Percentiles rank a stretch among this genome's conserved stretches.
Conservation (phyloP, 2,329 filamentous ascomycete genomes). For the Aspergillus bombycis region DNA sequence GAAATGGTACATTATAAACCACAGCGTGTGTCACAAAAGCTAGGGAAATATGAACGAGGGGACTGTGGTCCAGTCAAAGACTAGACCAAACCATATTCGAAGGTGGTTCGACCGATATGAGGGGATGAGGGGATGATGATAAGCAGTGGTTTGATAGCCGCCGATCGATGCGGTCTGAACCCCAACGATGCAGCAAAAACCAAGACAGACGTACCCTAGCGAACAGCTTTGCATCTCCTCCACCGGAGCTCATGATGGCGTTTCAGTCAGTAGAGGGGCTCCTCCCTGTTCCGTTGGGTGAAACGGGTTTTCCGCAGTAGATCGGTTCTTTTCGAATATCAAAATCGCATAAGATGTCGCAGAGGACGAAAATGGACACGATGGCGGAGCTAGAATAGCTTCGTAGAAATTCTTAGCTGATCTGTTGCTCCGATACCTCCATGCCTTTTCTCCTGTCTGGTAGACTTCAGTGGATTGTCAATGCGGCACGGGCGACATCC, state of each 20-base stretch:
- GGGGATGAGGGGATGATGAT: conserved; percentile 13
- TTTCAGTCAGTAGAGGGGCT: conserved; percentile 4
- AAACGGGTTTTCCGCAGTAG: conserved; percentile 7
- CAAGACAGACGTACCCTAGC: conserved; percentile 73
- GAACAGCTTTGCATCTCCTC: conserved; percentile 99
- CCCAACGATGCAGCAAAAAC: conserved; percentile 23
- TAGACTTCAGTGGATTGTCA: not conserved
- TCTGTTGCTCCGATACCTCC: conserved; percentile 24
- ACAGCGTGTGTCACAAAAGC: not conserved
- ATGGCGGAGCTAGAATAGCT: conserved; percentile 15
- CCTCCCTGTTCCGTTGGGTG: conserved; percentile 4
- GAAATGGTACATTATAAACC: not conserved
- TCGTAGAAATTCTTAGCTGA: conserved; percentile 24
- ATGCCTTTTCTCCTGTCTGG: conserved; percentile 20
- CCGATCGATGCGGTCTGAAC: not conserved
- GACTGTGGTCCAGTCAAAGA: not conserved
- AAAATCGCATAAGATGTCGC: conserved; percentile 6
- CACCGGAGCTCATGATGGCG: conserved; percentile 64
- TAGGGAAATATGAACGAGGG: not conserved
- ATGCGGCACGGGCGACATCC: not conserved
- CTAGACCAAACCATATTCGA: not conserved
- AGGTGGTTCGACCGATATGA: conserved; percentile 8
- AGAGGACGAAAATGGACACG: conserved; percentile 6
- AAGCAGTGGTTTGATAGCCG: conserved; percentile 4
- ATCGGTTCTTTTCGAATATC: not conserved